Base-by-base conservation (phyloP, 768 basidiomycete genomes). In the Suillus plorans region DNA sequence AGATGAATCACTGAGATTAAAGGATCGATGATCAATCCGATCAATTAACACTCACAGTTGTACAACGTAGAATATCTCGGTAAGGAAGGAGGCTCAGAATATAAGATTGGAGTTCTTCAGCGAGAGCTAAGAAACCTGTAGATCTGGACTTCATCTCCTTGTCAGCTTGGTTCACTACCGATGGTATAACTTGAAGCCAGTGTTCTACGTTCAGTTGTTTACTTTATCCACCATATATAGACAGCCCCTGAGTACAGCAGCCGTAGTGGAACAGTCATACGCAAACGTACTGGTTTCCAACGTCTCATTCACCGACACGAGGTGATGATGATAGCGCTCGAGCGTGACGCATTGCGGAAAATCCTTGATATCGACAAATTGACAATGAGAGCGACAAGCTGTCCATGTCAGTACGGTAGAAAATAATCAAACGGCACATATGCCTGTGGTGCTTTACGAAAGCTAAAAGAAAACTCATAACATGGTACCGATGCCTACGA, bases 61-160 rank as follows among this genome's bases (percentile, higher is more conserved):
- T 49, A 39, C 63, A 61, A 12, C 36, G 36, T 6, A 64, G n/a
- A 25, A 64, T 64, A 61, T 64, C 63, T 28, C 41, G 62, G 39
- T 22, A 44, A 16, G 62, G 62, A 39, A 63, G 49, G 18, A 60
- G 34, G 25, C 37, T 44, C 16, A 63, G 57, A n/a, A 63, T 63
- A 34, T 28, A 25, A 59, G 44, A 39, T 16, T 57, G 56, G 10
- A 63, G 39, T 31, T 63, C 62, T n/a, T 62, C 36, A 28, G 61
- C 28, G n/a, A 60, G 62, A 63, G 37, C 14, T 20, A 34, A 34
- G 18, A 55, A 20, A 2, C 31, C 53, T 55, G 31, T 34, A 18
- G 28, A 31, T 34, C 4, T 34, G 20, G 31, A 12, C 18, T 55
- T 55, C 53, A 55, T 55, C 20, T 34, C 10, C 31, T 55, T 55